Evolutionary conservation across 139 green algal genomes (phyloP).

Genomic region (Mychonastes homosphaera): DNA sequence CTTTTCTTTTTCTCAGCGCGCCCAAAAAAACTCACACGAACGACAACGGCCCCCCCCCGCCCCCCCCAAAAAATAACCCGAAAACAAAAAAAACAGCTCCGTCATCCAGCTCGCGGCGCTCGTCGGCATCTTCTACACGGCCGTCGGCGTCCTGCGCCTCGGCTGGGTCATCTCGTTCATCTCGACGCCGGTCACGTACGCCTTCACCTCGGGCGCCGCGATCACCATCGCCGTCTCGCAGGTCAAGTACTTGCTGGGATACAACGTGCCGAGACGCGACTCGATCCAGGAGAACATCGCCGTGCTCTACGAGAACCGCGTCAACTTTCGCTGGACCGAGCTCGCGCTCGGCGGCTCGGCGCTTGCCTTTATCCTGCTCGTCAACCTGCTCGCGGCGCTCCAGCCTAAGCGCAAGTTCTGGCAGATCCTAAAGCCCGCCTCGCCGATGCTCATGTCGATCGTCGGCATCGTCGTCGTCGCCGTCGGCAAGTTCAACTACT

Average conservation of each 20-base stretch:
- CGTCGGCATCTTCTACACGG: constrained; percentile 59
- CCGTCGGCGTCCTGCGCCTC: constrained; percentile 61
- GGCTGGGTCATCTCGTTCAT: constrained; percentile 82
- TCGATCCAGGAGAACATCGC: constrained; percentile 19
- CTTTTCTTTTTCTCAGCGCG: too few relatives aligned
- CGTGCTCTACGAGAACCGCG: constrained; percentile 11
- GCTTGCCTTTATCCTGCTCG: constrained; percentile 24
- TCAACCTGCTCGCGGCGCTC: constrained; percentile 27
- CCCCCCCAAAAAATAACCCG: too few relatives aligned
- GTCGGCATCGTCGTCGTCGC: constrained; percentile 26
- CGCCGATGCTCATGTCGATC: constrained; percentile 23
- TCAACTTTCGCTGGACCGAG: constrained; percentile 27
- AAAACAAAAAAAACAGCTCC: constrained; percentile 6
- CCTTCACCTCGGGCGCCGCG: constrained; percentile 80
- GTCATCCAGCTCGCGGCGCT: constrained; percentile 60
- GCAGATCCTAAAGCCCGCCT: constrained; percentile 27
- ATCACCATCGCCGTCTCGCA: constrained; percentile 67
- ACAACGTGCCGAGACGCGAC: constrained; percentile 18
- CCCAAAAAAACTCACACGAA: too few relatives aligned
- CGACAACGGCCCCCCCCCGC: too few relatives aligned
- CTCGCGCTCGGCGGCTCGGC: constrained; percentile 30
- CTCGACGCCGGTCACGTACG: constrained; percentile 63
- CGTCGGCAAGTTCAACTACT: constrained; percentile 24
- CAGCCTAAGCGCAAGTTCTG: constrained; percentile 17
- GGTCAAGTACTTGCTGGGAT: constrained; percentile 34